phyloP scores from a whole-genome alignment of 2,329 filamentous ascomycete genomes.

The Xylaria multiplex region DNA sequence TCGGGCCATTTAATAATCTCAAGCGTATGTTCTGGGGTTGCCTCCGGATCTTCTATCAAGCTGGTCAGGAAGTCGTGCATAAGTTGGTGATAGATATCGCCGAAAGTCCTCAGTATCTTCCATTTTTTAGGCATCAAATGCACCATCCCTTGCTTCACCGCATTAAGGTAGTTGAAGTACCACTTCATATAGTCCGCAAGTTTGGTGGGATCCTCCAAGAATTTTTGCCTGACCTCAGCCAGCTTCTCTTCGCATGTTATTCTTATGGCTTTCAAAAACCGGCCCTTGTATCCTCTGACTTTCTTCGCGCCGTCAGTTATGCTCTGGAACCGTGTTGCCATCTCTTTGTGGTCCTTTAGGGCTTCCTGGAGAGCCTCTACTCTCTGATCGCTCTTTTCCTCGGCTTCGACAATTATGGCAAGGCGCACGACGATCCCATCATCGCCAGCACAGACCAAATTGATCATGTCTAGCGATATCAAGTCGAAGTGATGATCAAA shows the following conservation, averaged over 20 bases:
- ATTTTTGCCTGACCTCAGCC: conserved; percentile 74
- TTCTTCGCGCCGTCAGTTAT: conserved; percentile 94
- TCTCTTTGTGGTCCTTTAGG: conserved; percentile 93
- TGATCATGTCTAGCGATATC: conserved; percentile 89
- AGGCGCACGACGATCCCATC: conserved; percentile 89
- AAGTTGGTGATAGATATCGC: conserved; percentile 87
- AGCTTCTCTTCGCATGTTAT: conserved; percentile 79
- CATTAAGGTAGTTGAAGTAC: conserved; percentile 98
- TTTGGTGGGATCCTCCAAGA: conserved; percentile 82
- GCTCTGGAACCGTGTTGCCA: conserved; percentile 91
- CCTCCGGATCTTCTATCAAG: conserved; percentile 83
- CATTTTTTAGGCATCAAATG: conserved; percentile 94
- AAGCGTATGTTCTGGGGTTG: conserved; percentile 87
- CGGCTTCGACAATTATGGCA: conserved; percentile 90
- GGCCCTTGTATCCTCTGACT: conserved; percentile 94
- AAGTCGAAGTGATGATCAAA: conserved; percentile 95
- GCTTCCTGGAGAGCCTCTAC: conserved; percentile 93
- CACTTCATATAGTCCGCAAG: conserved; percentile 91
- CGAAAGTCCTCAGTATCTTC: conserved; percentile 93
- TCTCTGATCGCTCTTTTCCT: conserved; percentile 95
- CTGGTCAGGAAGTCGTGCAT: conserved; percentile 94
- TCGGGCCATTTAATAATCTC: conserved; percentile 95
- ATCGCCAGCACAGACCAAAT: conserved; percentile 85
- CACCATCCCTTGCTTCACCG: conserved; percentile 92
- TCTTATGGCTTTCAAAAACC: conserved; percentile 85